Base-by-base conservation (phyloP, 140 eudicot genomes). In the Bidens hawaiensis region DNA sequence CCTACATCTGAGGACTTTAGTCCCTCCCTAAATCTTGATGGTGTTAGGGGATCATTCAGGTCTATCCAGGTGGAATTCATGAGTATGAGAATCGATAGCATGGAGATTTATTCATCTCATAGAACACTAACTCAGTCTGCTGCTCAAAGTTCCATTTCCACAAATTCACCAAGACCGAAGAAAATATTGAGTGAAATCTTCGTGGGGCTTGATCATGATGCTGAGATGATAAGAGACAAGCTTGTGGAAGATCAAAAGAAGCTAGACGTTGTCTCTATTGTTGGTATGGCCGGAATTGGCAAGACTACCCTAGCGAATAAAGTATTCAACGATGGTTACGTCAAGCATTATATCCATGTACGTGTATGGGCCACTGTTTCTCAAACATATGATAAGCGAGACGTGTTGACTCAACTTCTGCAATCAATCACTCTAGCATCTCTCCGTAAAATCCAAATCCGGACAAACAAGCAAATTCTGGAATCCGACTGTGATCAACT, bases 241-340 rank as follows among this genome's bases (percentile, higher is more conserved):
- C 54, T 62, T n/a, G n/a, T 16, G 0, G 54, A 15, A 42, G 40
- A n/a, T n/a, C n/a, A n/a, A n/a, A n/a, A n/a, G n/a, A n/a, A n/a
- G n/a, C n/a, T n/a, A n/a, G n/a, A n/a, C n/a, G n/a, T n/a, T n/a
- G n/a, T n/a, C n/a, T n/a, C n/a, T n/a, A n/a, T n/a, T n/a, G n/a
- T n/a, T n/a, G 69, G 47, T 19, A 64, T 64, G 69, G 69, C 59
- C 0, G 59, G 69, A 64, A 24, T 64, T 0, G 68, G 68, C 8
- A 62, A 62, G 68, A 62, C 68, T 16, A 62, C 68, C n/a, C 40
- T 62, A 0, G 68, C 68, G 7, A 43, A 26, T 12, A 62, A 45
- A 16, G 17, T 63, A 16, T 63, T 15, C 19, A 63, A 43, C 27
- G 68, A 63, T 26, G 27, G 16, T 17, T 45, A 7, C 45, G 17